Conservation (phyloP, 345 rosid genomes). For the Rhodomyrtus tomentosa region DNA sequence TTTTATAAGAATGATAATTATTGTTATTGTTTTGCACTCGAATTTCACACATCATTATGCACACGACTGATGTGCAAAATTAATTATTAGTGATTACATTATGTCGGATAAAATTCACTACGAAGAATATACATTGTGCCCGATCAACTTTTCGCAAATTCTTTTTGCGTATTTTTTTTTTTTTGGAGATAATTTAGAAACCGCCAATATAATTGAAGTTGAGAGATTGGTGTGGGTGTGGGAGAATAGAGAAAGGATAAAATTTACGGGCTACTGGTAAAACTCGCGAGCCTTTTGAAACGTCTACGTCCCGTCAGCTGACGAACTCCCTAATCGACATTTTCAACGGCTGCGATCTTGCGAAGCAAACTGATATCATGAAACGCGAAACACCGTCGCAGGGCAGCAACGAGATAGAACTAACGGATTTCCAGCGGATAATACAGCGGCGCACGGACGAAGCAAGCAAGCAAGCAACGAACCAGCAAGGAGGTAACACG, state of each 20-base stretch:
- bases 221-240: background rate
- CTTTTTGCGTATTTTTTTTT: too few relatives aligned
- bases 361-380: background rate
- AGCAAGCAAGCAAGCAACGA: background rate
- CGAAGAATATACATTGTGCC: too few relatives aligned
- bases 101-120: too few relatives aligned
- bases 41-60: too few relatives aligned
- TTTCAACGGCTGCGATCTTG: background rate
- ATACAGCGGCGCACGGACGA: background rate
- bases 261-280: background rate
- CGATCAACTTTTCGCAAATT: too few relatives aligned
- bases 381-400: background rate
- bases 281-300: background rate
- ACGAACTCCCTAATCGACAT: background rate
- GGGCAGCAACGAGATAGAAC: background rate
- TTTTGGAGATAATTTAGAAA: too few relatives aligned
- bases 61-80: too few relatives aligned
- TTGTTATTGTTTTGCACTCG: too few relatives aligned
- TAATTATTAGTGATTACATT: too few relatives aligned
- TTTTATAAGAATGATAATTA: too few relatives aligned
- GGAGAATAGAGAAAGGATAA: background rate
- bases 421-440: slow-evolving; percentile 2
- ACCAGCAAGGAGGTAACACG: background rate
- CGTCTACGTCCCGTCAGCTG: background rate
- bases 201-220: background rate